phyloP scores from a whole-genome alignment of 1,284 basidiomycete genomes.

The Sanguinoderma infundibulare region DNA sequence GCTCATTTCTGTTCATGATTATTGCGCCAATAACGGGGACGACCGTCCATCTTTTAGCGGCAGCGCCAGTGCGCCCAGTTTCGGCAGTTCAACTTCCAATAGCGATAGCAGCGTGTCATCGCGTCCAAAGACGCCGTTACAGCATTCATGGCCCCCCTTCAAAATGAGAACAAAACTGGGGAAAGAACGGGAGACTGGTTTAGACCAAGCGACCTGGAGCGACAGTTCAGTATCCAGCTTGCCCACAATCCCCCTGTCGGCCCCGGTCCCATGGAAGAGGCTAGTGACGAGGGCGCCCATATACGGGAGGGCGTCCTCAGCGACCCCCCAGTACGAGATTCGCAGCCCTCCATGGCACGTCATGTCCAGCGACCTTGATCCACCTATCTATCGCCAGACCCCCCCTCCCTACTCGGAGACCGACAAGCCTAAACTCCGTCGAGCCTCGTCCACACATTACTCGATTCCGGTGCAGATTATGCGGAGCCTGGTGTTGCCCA shows the following conservation, averaged over 20 bases:
- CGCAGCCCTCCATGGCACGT: constrained; percentile 8
- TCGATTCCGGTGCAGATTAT: constrained; percentile 19
- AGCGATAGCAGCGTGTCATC: no score
- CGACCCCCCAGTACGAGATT: constrained; percentile 11
- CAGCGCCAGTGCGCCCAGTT: no score
- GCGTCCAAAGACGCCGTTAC: no score
- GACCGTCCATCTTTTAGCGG: no score
- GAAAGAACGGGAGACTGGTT: no score
- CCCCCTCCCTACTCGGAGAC: constrained; percentile 17
- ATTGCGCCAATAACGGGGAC: no score
- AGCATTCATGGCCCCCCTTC: no score
- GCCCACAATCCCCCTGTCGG: constrained; percentile 18
- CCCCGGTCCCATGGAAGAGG: constrained; percentile 8
- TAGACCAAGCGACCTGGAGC: no score
- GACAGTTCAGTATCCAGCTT: constrained; percentile 28
- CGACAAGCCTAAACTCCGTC: constrained; percentile 17
- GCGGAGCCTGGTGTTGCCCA: constrained; percentile 17
- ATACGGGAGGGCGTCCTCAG: constrained; percentile 1
- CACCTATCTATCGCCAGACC: constrained; percentile 12
- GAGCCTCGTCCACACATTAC: constrained; percentile 9
- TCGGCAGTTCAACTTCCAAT: no score
- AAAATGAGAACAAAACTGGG: no score
- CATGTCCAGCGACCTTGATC: constrained; percentile 13
- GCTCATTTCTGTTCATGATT: no score
- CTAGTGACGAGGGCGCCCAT: constrained; percentile 2